Evolutionary conservation across 768 basidiomycete genomes (phyloP), one percentile per base, ranked within the genome.

Genomic region (Amylocystis lapponica): DNA sequence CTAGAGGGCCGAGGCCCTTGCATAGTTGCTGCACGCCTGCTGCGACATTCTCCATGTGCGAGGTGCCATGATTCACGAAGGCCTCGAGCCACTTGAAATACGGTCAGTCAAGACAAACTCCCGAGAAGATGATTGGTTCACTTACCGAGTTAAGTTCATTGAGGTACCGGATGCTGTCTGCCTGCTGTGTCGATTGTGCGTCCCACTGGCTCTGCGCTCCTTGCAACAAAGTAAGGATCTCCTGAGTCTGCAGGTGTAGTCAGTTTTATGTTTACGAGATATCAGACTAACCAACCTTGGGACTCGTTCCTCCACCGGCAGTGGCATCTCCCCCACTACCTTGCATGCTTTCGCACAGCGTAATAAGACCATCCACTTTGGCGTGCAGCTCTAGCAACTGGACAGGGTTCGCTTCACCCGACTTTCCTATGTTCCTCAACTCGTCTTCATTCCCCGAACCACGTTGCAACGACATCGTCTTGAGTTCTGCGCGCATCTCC

Each of bases 51-150:
- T 83, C 76, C 19, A 87, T 81, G 49, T 89, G 85, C 12, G 75
- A 73, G 0, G 80, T 81, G n/a, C 83, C 81, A 33, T 81, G 79
- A 30, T 78, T 79, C 29, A 90, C 86, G 58, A 91, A 90, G 3
- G 78, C 67, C 52, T 92, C 90, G 31, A 93, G 72, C 90, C 90
- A 93, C 79, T 86, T n/a, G 26, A 36, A 53, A 52, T 32, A 53
- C 54, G 25, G 45, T 13, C 10, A 45, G 34, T 53, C 3, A 36
- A 27, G 5, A 22, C 26, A 16, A 13, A 27, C 25, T n/a, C 1
- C 17, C 25, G 12, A 22, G 1, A 29, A 14, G 16, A 9, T 35
- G n/a, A n/a, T 13, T 26, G 17, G 33, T 20, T 38, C 21, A 60
- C 75, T 46, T 47, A 83, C 86, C 44, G 69, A 66, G 55, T 88